These are phyloP conservation scores for Picea glauca DNA, from an alignment of 75 land plant genomes.

Conservation along the genomic window DNA sequence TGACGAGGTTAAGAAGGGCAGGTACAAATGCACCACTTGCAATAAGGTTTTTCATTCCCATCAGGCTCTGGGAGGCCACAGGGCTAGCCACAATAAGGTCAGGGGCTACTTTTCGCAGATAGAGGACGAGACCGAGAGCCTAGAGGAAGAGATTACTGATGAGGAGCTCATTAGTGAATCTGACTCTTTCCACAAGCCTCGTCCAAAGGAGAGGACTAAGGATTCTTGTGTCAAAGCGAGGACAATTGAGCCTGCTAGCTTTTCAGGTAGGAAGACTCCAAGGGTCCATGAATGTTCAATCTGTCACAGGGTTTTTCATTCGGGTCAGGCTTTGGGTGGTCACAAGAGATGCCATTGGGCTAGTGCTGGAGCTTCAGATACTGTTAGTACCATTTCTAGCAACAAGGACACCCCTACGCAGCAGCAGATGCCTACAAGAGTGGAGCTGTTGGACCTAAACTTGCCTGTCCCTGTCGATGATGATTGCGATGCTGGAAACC, in stretches of 20 bases:
- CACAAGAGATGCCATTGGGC: conserved; percentile 58
- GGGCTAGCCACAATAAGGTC: conserved; percentile 46
- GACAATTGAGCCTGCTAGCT: neutral
- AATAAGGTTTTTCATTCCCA: conserved; percentile 36
- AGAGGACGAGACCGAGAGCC: neutral
- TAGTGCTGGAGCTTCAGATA: too few relatives aligned
- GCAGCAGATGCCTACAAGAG: neutral
- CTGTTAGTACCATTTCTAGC: neutral
- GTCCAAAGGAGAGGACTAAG: neutral
- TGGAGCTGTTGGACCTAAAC: conserved; percentile 13
- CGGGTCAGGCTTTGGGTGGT: conserved; percentile 57
- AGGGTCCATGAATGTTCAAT: conserved; percentile 40
- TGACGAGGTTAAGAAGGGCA: too few relatives aligned
- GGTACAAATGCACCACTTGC: conserved; percentile 25
- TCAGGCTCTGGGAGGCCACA: conserved; percentile 53
- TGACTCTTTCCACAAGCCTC: too few relatives aligned
- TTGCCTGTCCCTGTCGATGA: conserved; percentile 22
- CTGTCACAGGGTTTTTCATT: conserved; percentile 35
- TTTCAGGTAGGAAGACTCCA: neutral
- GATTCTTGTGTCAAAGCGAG: neutral
- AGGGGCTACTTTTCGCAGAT: conserved; percentile 22
- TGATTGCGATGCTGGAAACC: conserved; percentile 10
- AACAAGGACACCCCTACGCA: neutral
- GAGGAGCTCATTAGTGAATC: neutral
- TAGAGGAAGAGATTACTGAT: neutral